A percentile compares a stretch with the other conserved stretches of the same genome.
These are phyloP conservation scores for Naganishia randhawae DNA, from an alignment of 768 basidiomycete genomes.

Conservation along the genomic window DNA sequence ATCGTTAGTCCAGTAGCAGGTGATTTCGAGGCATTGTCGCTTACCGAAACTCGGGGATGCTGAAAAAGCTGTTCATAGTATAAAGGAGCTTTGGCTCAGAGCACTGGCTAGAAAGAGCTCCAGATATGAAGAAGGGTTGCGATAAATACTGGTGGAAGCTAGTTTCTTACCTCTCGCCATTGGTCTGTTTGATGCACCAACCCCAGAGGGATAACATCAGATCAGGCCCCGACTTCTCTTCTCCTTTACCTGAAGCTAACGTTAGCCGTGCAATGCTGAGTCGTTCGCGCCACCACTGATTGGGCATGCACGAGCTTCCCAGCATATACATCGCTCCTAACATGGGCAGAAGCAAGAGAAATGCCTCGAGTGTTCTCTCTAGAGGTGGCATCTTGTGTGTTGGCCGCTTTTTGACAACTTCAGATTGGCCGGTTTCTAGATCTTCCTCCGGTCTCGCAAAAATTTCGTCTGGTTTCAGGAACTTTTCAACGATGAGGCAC, in stretches of 20 bases:
- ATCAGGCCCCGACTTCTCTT: background rate
- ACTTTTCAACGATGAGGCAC: constrained; percentile 1
- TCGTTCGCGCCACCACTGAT: constrained; percentile 21
- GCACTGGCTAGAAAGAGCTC: background rate
- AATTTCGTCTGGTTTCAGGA: background rate
- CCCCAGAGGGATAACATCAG: constrained; percentile 20
- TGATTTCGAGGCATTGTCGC: too few species aligned
- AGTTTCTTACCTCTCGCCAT: constrained; percentile 8
- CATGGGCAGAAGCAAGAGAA: constrained; percentile 17
- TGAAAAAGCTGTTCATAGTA: constrained; percentile 19
- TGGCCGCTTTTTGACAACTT: background rate
- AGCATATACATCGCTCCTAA: constrained; percentile 18
- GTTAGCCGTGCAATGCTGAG: constrained; percentile 19
- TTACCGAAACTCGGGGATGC: background rate
- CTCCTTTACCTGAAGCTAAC: background rate
- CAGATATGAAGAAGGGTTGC: background rate
- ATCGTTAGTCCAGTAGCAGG: background rate
- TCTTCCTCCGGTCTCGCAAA: background rate
- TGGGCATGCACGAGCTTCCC: constrained; percentile 18
- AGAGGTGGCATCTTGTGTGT: background rate
- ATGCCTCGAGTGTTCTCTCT: background rate
- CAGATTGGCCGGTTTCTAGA: background rate
- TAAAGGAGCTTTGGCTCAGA: constrained; percentile 18
- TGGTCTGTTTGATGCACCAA: constrained; percentile 13
- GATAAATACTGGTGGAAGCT: background rate